Percentiles rank a stretch among this genome's conserved stretches.
Conservation (phyloP, 352 stramenopile genomes). For the Globisporangium paddicum region DNA sequence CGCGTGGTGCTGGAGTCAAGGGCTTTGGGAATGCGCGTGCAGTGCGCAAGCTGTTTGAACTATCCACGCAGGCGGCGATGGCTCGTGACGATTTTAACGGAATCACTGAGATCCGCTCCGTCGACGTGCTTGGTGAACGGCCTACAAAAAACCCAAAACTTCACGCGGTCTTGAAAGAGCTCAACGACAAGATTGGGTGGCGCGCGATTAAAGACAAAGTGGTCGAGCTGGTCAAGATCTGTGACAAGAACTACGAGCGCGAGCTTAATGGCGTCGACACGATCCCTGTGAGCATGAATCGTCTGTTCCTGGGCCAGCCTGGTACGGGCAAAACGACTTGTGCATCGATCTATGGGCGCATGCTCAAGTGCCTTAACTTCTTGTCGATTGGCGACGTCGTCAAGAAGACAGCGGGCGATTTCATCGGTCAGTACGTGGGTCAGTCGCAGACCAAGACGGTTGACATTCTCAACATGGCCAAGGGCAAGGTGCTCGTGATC, state of each 20-base stretch:
- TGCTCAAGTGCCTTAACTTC: constrained; percentile 88
- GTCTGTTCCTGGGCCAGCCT: constrained; percentile 89
- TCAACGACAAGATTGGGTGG: constrained; percentile 80
- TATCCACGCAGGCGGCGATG: constrained; percentile 56
- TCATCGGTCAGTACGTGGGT: constrained; percentile 75
- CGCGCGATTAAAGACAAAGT: constrained; percentile 73
- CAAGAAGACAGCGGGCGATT: constrained; percentile 85
- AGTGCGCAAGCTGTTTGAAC: constrained; percentile 75
- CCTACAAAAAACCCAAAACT: constrained; percentile 77
- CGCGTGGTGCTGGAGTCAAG: constrained; percentile 55
- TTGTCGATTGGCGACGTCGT: constrained; percentile 88
- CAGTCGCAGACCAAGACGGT: constrained; percentile 87
- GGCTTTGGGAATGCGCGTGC: constrained; percentile 87
- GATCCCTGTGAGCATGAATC: constrained; percentile 74
- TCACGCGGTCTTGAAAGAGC: constrained; percentile 34
- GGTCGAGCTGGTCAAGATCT: constrained; percentile 65
- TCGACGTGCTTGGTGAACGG: constrained; percentile 77
- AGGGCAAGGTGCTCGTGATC: constrained; percentile 91
- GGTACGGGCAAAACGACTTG: constrained; percentile 93
- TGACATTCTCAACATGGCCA: constrained; percentile 71
- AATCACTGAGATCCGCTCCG: constrained; percentile 40
- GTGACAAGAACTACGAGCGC: constrained; percentile 79
- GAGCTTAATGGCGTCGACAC: constrained; percentile 65
- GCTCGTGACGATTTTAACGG: constrained; percentile 61
- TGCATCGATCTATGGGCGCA: constrained; percentile 77